Evolutionary conservation across 73 alveolate genomes (phyloP).

Genomic region (Paramecium sexaurelia): DNA sequence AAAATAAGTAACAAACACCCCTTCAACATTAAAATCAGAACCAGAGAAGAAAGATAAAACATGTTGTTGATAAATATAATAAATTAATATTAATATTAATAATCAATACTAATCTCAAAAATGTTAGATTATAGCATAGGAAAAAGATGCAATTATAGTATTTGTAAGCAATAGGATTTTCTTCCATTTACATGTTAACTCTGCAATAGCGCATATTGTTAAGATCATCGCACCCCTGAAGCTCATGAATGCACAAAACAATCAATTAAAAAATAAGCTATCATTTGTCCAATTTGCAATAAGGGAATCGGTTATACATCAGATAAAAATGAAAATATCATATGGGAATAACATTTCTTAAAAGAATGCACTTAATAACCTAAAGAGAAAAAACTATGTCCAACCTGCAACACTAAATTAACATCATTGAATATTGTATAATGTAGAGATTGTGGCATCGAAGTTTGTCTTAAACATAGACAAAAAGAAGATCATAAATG

Average conservation of each 20-base stretch:
- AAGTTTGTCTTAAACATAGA: slow-evolving; percentile 2
- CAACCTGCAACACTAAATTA: neutral
- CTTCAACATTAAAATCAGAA: neutral
- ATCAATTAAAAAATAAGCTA: neutral
- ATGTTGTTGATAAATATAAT: slow-evolving; percentile 6
- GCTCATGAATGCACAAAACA: slow-evolving; percentile 14
- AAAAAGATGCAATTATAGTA: neutral
- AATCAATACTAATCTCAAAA: neutral
- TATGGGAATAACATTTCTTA: slow-evolving; percentile 12
- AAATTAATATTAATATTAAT: neutral
- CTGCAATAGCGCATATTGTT: neutral
- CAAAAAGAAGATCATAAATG: slow-evolving; percentile 1
- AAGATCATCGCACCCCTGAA: slow-evolving; percentile 18
- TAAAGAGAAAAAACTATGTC: neutral
- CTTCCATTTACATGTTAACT: neutral
- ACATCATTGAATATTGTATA: neutral
- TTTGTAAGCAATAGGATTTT: neutral
- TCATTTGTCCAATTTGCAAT: neutral
- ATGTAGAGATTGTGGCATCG: neutral
- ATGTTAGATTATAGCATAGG: neutral
- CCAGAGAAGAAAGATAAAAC: neutral
- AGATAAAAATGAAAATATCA: neutral
- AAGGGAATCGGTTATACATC: neutral
- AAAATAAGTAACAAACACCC: neutral
- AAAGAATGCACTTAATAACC: neutral